These are phyloP conservation scores for Carpinus viminea DNA, from an alignment of 306 rosid species.

Conservation along the genomic window DNA sequence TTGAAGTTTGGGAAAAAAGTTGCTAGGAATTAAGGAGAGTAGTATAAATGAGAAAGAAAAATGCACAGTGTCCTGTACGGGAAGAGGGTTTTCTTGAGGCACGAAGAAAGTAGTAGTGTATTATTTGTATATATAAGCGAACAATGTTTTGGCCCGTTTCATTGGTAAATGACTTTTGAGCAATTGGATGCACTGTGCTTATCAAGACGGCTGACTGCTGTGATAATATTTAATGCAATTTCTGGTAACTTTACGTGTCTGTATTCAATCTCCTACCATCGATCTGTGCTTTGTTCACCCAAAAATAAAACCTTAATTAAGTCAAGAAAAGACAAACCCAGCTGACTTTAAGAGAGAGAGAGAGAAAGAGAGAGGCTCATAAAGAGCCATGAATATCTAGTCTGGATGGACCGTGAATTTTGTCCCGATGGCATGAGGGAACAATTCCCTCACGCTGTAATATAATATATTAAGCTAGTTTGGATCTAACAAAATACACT, in stretches of 20 bases:
- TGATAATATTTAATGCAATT: neutral
- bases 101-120: neutral
- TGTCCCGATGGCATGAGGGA: too few relatives aligned
- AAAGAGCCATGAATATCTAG: too few relatives aligned
- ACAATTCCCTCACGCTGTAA: too few relatives aligned
- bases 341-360: too few relatives aligned
- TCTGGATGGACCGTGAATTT: too few relatives aligned
- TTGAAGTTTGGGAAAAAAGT: neutral
- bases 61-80: too few relatives aligned
- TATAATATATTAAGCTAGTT: too few relatives aligned
- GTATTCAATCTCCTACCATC: neutral
- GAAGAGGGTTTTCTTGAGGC: neutral
- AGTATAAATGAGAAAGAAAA: neutral
- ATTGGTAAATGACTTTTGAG: neutral
- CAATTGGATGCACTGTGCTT: neutral
- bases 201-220: neutral
- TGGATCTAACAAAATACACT: too few relatives aligned
- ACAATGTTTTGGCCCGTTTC: too few relatives aligned
- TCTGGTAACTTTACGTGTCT: neutral
- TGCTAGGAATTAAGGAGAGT: neutral
- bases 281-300: neutral
- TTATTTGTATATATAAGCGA: neutral
- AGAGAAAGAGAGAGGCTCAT: too few relatives aligned
- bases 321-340: too few relatives aligned
- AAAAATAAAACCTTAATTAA: too few relatives aligned